Evolutionary conservation across 2,329 filamentous ascomycete species (phyloP), one percentile per base, ranked within the genome.

Genomic region (Phaeophleospora eucalypticola): DNA sequence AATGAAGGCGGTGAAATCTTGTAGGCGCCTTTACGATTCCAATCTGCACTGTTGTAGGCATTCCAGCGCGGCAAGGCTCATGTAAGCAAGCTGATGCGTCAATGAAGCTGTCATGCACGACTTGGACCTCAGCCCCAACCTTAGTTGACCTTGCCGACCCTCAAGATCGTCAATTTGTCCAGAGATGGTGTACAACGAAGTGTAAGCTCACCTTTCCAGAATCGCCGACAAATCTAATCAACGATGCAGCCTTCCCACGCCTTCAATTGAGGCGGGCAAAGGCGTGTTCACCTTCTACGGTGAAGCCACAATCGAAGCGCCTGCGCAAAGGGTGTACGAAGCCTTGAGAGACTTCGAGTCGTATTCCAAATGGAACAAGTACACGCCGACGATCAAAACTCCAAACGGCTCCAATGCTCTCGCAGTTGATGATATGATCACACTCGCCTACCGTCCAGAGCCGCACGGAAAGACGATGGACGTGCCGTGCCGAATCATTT

Each of bases 351-450:
- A 47, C 29, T 45, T 47, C 17, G 20, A 32, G 12, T 51, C 48
- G 3, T 51, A 47, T 17, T n/a, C 35, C 24, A 36, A 41, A 41
- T 51, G 44, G 48, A 51, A 51, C 40, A 16, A 33, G 16, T 51
- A 47, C 35, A 51, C 41, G 2, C 41, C 48, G 4, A 36, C 34
- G 14, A 36, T 46, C 12, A 43, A 12, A 7, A 47, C 44, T 3
- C 44, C 35, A 3, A 44, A 43, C 8, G 37, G 32, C 8, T 15
- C 9, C 19, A 46, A 46, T 17, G n/a, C 16, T 12, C 36, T 51
- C 7, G 12, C 14, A 7, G 40, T 51, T 4, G 41, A 33, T 36
- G 48, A 47, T 17, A 44, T 40, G 44, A 27, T 51, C 20, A 51
- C 35, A 3, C 27, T 51, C 10, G 15, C 41, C 18, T 47, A 47